These are phyloP conservation scores for Lonicera japonica DNA, from an alignment of 129 eudicot genomes.

Conservation along the genomic window DNA sequence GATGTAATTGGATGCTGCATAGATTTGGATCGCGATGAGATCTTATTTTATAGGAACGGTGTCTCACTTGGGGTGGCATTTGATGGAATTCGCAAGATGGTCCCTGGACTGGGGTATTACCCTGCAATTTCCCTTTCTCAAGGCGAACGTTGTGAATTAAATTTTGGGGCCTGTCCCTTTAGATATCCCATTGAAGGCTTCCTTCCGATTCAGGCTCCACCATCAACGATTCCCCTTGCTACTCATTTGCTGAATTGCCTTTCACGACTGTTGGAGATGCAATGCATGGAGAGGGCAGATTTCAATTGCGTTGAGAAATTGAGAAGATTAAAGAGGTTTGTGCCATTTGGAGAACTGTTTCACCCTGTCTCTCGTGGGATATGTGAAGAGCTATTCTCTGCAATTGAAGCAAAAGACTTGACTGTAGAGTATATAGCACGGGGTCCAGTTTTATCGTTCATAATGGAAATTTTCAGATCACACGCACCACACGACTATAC, in stretches of 20 bases:
- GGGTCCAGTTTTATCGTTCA: conserved; percentile 72
- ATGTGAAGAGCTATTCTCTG: conserved; percentile 59
- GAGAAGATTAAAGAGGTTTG: conserved; percentile 73
- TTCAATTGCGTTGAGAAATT: conserved; percentile 51
- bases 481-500: conserved; percentile 84
- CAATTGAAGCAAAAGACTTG: conserved; percentile 37
- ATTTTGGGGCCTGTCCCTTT: conserved; percentile 86
- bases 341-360: conserved; percentile 61
- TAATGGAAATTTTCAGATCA: conserved; percentile 59
- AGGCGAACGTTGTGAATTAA: conserved; percentile 86
- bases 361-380: conserved; percentile 78
- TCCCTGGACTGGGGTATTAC: conserved; percentile 86
- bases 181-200: conserved; percentile 67
- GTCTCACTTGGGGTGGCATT: conserved; percentile 88
- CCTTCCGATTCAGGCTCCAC: conserved; percentile 79
- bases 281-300: conserved; percentile 53
- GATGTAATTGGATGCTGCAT: conserved; percentile 98
- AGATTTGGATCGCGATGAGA: conserved; percentile 72
- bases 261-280: conserved; percentile 61
- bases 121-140: conserved; percentile 96
- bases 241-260: conserved; percentile 61
- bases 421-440: conserved; percentile 73
- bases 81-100: conserved; percentile 80
- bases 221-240: conserved; percentile 40
- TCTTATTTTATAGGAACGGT: conserved; percentile 75